These are phyloP conservation scores for Lachancea dasiensis DNA, from an alignment of 805 yeast species.

Conservation along the genomic window DNA sequence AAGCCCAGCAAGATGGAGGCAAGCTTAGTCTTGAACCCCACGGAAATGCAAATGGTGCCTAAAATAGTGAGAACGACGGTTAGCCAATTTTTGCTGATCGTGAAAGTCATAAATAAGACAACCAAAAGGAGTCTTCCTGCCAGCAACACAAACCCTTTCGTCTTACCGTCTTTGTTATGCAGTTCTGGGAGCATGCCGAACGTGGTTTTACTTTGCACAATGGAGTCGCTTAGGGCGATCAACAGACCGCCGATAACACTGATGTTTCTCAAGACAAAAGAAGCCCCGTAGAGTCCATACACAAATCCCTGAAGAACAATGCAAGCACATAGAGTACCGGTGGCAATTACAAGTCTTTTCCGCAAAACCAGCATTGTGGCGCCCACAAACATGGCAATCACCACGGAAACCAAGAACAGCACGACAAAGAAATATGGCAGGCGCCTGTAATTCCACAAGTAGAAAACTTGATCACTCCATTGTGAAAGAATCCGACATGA, in stretches of 20 bases:
- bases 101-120: constrained; percentile 77
- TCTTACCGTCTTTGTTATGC: constrained; percentile 53
- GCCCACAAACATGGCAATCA: constrained; percentile 64
- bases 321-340: constrained; percentile 61
- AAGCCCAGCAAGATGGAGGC: constrained; percentile 68
- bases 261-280: constrained; percentile 79
- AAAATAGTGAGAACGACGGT: constrained; percentile 58
- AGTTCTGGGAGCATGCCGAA: constrained; percentile 42
- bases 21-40: constrained; percentile 90
- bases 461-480: constrained; percentile 88
- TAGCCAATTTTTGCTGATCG: constrained; percentile 68
- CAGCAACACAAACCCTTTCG: constrained; percentile 71
- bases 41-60: constrained; percentile 72
- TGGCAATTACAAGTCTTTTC: constrained; percentile 62
- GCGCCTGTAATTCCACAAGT: constrained; percentile 72
- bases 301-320: constrained; percentile 79
- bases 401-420: constrained; percentile 58
- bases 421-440: constrained; percentile 71
- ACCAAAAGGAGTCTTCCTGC: constrained; percentile 87
- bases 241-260: constrained; percentile 90
- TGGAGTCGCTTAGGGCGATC: constrained; percentile 79
- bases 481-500: constrained; percentile 75
- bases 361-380: constrained; percentile 67
- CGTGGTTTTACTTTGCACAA: constrained; percentile 66
- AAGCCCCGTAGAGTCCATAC: constrained; percentile 80